Percentiles rank a stretch among this genome's conserved stretches.
These are phyloP conservation scores for Leptographium flavum DNA, from an alignment of 2,329 filamentous ascomycete species.

Conservation along the genomic window DNA sequence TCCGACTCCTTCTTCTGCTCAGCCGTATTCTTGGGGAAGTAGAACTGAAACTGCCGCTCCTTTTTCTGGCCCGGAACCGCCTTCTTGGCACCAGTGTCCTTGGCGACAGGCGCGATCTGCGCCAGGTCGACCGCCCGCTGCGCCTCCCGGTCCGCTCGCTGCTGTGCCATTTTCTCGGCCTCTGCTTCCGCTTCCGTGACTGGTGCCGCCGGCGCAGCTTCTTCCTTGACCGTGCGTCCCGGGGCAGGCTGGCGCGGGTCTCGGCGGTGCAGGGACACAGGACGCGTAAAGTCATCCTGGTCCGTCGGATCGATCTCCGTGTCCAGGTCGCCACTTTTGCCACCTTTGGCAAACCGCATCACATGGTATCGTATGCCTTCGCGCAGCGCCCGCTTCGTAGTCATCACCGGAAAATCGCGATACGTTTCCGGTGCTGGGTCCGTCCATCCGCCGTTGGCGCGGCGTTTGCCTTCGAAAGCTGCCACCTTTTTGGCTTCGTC, in stretches of 20 bases:
- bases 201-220: conserved; percentile 23
- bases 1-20: conserved; percentile 63
- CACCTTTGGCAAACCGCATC: conserved; percentile 59
- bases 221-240: conserved; percentile 48
- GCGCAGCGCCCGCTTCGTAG: conserved; percentile 67
- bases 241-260: conserved; percentile 61
- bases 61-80: conserved; percentile 41
- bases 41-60: conserved; percentile 69
- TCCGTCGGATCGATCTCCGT: conserved; percentile 50
- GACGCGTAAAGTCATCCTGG: conserved; percentile 70
- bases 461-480: conserved; percentile 26
- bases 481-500: conserved; percentile 14
- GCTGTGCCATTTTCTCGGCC: conserved; percentile 50
- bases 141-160: conserved; percentile 66
- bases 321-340: conserved; percentile 30
- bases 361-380: conserved; percentile 77
- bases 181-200: conserved; percentile 39
- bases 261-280: conserved; percentile 77
- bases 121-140: conserved; percentile 78
- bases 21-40: conserved; percentile 63
- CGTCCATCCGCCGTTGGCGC: conserved; percentile 43
- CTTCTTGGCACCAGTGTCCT: conserved; percentile 34
- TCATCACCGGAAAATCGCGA: conserved; percentile 52
- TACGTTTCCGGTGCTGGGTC: conserved; percentile 26
- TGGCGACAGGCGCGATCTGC: conserved; percentile 76